Evolutionary conservation across 2,329 filamentous ascomycete genomes (phyloP), one percentile per base, ranked within the genome.

Genomic region (Tolypocladium pustulatum): DNA sequence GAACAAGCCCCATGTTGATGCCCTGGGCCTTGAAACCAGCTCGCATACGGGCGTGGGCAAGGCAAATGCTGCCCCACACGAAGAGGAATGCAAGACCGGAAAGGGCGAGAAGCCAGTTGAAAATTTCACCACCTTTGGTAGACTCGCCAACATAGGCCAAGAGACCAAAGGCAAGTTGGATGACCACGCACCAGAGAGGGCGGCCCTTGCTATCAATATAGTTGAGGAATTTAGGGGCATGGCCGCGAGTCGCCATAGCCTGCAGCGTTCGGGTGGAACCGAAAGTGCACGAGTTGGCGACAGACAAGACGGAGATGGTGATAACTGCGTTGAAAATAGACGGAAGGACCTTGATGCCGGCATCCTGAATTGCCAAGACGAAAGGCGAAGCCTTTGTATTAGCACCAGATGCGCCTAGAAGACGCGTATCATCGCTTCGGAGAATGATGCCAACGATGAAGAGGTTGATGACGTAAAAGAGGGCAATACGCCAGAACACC

Each of bases 181-280:
- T 66, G 7, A 77, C 59, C 64, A 94, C 90, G 51, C 88, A 82
- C 38, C 83, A 79, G 3, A 92, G 77, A 22, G 87, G 91, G 27
- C 90, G 86, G 38, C 90, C 90, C 64, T 85, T 82, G 46, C 87
- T 84, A 75, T 91, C 91, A 63, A 91, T 84, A 73, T 91, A 94
- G 59, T 57, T 40, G 1, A 62, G 40, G 30, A 56, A 49, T 12
- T 54, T 38, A 7, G 60, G 60, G 8, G 57, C 83, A 69, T 94
- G 90, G 41, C 38, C 90, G 89, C 1, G 95, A 81, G 1, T 90
- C 90, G 90, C 89, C 1, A 96, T 80, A 1, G 90, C 90, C 34
- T 90, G 89, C 13, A 96, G 82, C 1, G 90, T 95, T 66, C 91
- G 85, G 3, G 89, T 92, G n/a, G 89, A 91, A 43, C 90, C 91